phyloP scores from a whole-genome alignment of 2,329 filamentous ascomycete species.

The Lizonia empirigonia region DNA sequence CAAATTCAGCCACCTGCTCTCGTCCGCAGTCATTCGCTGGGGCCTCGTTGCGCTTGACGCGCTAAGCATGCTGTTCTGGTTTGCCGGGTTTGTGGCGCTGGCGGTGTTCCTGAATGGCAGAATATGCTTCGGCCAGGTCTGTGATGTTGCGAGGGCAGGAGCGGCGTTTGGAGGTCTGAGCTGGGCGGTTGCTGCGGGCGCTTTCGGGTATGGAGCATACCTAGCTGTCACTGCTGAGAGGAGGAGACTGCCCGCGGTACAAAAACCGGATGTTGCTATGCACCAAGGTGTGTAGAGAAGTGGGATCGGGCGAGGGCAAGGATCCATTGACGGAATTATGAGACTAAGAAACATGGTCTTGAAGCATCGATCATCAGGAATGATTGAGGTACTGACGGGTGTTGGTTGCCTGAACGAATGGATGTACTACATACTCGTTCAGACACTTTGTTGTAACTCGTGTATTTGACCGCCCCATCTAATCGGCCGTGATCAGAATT shows the following conservation, averaged over 20 bases:
- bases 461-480: background rate
- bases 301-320: background rate
- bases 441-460: background rate
- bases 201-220: constrained; percentile 23
- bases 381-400: constrained; percentile 14
- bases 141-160: constrained; percentile 66
- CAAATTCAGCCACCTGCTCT: constrained; percentile 52
- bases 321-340: background rate
- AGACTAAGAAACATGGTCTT: background rate
- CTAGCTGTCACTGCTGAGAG: constrained; percentile 43
- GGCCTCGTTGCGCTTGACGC: constrained; percentile 68
- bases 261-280: constrained; percentile 44
- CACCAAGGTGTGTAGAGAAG: constrained; percentile 47
- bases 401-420: background rate
- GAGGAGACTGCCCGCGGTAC: constrained; percentile 21
- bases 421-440: background rate
- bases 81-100: constrained; percentile 80
- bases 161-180: constrained; percentile 70
- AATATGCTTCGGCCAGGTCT: constrained; percentile 61
- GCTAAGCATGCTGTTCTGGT: constrained; percentile 86
- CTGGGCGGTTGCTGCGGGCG: constrained; percentile 59
- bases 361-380: constrained; percentile 27
- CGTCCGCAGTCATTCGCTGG: constrained; percentile 62
- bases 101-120: constrained; percentile 68
- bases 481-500: no score